A percentile compares a stretch with the other conserved stretches of the same genome.
phyloP scores from a whole-genome alignment of 192 early-diverging fungal genomes.

The Dispira parvispora region DNA sequence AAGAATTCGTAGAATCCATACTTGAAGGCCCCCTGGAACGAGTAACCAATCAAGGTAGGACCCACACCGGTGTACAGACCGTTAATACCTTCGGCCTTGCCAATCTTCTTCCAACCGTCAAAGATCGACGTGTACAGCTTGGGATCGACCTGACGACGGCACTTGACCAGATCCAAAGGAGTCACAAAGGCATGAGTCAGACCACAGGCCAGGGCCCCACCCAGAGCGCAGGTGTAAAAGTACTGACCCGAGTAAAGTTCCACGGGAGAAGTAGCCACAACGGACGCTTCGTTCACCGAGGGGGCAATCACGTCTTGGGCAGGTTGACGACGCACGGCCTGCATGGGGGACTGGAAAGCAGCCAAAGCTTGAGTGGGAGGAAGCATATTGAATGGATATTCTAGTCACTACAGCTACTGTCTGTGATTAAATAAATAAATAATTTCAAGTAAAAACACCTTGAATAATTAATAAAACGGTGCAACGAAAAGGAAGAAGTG shows the following conservation, averaged over 20 bases:
- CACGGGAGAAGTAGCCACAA: conserved; percentile 25
- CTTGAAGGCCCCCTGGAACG: conserved; percentile 70
- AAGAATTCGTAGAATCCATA: conserved; percentile 85
- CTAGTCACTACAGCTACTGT: too few relatives aligned
- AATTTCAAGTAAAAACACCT: too few relatives aligned
- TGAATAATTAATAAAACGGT: too few relatives aligned
- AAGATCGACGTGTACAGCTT: conserved; percentile 29
- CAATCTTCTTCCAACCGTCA: conserved; percentile 35
- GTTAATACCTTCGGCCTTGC: conserved; percentile 43
- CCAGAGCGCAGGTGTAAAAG: conserved; percentile 41
- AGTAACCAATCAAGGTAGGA: conserved; percentile 73
- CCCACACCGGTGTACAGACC: conserved; percentile 60
- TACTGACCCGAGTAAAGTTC: conserved; percentile 36
- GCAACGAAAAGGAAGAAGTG: too few relatives aligned
- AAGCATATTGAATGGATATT: background rate
- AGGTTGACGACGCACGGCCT: background rate
- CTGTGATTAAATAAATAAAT: too few relatives aligned
- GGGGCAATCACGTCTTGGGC: conserved; percentile 21
- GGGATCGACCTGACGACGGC: conserved; percentile 37
- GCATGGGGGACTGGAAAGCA: background rate
- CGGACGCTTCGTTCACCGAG: conserved; percentile 24
- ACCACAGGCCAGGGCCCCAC: conserved; percentile 46
- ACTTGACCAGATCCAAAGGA: conserved; percentile 36
- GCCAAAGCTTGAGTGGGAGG: conserved; percentile 10
- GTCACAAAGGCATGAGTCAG: conserved; percentile 46